Evolutionary conservation across 2,329 filamentous ascomycete species (phyloP).

Genomic region (Exophiala spinifera): DNA sequence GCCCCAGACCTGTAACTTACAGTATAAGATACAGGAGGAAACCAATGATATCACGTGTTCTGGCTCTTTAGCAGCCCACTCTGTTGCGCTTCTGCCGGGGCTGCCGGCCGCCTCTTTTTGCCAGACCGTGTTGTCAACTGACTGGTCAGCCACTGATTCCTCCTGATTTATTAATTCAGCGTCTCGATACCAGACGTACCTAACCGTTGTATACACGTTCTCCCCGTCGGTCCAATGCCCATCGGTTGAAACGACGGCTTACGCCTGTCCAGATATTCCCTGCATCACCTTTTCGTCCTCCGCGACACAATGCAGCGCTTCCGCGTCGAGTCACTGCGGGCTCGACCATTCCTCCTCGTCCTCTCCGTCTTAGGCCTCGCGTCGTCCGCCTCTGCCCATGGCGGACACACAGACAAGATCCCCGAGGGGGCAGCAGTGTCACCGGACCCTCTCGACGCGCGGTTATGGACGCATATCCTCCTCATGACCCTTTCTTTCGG

Average conservation of each 20-base stretch:
- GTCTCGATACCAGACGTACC: too few relatives aligned
- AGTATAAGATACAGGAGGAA: too few relatives aligned
- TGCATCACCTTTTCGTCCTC: neutral
- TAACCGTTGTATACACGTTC: too few relatives aligned
- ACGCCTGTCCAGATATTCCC: neutral
- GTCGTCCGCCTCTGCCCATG: conserved; percentile 45
- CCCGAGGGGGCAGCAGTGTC: conserved; percentile 68
- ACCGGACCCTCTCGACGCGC: conserved; percentile 74
- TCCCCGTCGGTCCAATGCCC: conserved; percentile 6
- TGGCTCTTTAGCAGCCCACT: too few relatives aligned
- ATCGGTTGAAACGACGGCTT: neutral
- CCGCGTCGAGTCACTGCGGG: conserved; percentile 5
- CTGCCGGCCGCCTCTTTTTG: too few relatives aligned
- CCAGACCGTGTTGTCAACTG: too few relatives aligned
- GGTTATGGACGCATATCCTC: conserved; percentile 91
- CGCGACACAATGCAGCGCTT: conserved; percentile 12
- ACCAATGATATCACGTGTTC: too few relatives aligned
- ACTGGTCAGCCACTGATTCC: neutral
- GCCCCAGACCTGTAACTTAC: too few relatives aligned
- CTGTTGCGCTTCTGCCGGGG: too few relatives aligned
- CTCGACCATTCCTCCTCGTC: conserved; percentile 3
- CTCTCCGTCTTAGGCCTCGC: conserved; percentile 30
- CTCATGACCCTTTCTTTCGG: conserved; percentile 85
- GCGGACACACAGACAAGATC: conserved; percentile 57
- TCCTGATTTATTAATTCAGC: neutral